Base-by-base conservation (phyloP, 1,139 yeast species). In the Yamadazyma taylorii region DNA sequence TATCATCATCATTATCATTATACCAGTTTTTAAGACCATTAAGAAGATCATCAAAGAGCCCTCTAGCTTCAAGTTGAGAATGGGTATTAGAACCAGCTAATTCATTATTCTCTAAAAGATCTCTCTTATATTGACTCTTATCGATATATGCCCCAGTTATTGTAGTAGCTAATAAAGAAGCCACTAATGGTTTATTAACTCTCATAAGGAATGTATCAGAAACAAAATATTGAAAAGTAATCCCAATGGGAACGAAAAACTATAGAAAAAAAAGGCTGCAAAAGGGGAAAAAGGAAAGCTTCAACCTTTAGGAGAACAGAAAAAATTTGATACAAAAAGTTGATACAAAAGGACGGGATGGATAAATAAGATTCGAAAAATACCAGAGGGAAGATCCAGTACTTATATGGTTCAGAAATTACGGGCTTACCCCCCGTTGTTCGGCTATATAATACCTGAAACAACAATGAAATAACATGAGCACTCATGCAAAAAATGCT, bases 41-140 rank as follows among this genome's bases (percentile, higher is more conserved):
- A 22, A 54, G 36, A 27, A 55, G 42, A 9, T 43, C 44, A 24
- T 39, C 48, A 11, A 51, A 41, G 19, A 42, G 38, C 3, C 56
- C 54, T 38, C 50, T 34, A 24, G 46, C 31, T 14, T 40, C 39
- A 16, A 43, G 25, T 39, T 45, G 7, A 50, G 40, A 17, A 43
- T 19, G 16, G 6, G 48, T 24, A 29, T 32, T 31, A 35, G 47
- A 16, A 31, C 41, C 41, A 24, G 45, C 43, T 35, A 41, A 36
- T 19, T 34, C 43, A 9, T 35, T 22, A n/a, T 39, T 7, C 13
- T 13, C 28, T 16, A 25, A 8, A 8, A 6, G n/a, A 10, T 27
- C 34, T 37, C 37, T 39, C 30, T 34, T 35, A 11, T 11, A 12
- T 29, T 24, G 29, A 7, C 17, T 23, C 15, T 29, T 35, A 33